These are phyloP conservation scores for Dentipellis sp. DNA, from an alignment of 768 basidiomycete species.

Conservation along the genomic window DNA sequence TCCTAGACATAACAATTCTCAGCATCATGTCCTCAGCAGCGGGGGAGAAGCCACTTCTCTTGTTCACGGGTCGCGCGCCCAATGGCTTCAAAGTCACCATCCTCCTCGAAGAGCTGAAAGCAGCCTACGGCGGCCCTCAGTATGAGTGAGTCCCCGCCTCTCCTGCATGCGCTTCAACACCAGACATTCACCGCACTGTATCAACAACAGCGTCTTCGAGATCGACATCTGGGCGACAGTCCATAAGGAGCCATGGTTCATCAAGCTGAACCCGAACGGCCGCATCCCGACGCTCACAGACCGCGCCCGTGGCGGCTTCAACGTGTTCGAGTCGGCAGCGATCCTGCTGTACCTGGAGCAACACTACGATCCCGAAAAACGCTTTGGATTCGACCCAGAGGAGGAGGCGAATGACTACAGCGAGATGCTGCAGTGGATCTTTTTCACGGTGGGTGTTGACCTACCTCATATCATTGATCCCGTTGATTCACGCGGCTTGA, in stretches of 20 bases:
- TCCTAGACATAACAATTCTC: neutral
- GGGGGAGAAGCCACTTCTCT: neutral
- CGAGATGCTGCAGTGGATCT: constrained; percentile 79
- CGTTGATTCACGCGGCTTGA: neutral
- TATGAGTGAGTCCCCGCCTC: constrained; percentile 34
- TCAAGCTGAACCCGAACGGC: constrained; percentile 66
- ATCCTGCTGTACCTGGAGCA: constrained; percentile 76
- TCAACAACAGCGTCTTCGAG: constrained; percentile 30
- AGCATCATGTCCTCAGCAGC: neutral
- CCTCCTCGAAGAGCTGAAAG: constrained; percentile 51
- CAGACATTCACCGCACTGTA: neutral
- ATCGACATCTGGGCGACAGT: constrained; percentile 53
- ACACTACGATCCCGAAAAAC: constrained; percentile 67
- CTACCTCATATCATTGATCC: neutral
- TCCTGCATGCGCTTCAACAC: neutral
- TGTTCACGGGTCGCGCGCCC: constrained; percentile 35
- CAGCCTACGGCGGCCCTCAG: constrained; percentile 26
- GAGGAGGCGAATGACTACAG: constrained; percentile 51
- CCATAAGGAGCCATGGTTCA: constrained; percentile 80
- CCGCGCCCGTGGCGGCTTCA: constrained; percentile 48
- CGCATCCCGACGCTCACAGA: constrained; percentile 65
- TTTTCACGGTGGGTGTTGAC: constrained; percentile 53
- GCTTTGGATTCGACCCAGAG: constrained; percentile 53
- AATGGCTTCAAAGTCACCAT: constrained; percentile 45
- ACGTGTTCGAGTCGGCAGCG: constrained; percentile 70